Evolutionary conservation across 2,329 filamentous ascomycete genomes (phyloP).

Genomic region (Microcyclospora pomicola): DNA sequence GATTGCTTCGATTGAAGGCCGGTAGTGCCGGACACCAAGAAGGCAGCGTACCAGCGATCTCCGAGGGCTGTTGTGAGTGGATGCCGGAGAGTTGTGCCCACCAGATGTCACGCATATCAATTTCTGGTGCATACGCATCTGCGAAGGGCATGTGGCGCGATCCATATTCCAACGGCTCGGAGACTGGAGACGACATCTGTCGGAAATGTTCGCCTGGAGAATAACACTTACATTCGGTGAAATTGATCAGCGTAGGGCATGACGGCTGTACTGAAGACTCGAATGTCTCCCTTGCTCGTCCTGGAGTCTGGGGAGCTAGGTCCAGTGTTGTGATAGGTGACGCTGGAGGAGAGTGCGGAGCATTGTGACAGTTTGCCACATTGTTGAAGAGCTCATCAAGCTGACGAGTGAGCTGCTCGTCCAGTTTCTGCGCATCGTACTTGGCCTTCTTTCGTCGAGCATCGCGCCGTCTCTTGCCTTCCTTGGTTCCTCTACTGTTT

Average conservation of each 20-base stretch:
- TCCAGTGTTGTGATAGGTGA: neutral
- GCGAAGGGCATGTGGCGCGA: neutral
- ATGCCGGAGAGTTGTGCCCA: too few relatives aligned
- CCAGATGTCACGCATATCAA: neutral
- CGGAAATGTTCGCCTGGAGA: too few relatives aligned
- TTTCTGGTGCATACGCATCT: neutral
- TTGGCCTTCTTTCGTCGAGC: conserved; percentile 14
- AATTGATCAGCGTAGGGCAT: neutral
- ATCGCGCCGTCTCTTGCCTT: conserved; percentile 19
- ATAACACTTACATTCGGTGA: neutral
- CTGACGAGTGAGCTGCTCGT: conserved; percentile 17
- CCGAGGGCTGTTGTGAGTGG: neutral
- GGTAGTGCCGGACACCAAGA: conserved; percentile 13
- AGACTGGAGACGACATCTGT: too few relatives aligned
- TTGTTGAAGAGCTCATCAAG: conserved; percentile 15
- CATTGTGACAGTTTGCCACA: neutral
- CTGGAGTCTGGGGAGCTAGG: neutral
- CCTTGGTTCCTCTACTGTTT: conserved; percentile 17
- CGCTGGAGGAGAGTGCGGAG: neutral
- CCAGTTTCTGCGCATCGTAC: conserved; percentile 16
- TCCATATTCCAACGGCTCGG: too few relatives aligned
- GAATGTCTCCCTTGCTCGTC: neutral
- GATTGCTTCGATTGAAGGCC: conserved; percentile 10
- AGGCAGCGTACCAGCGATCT: conserved; percentile 7
- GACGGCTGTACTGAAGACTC: too few relatives aligned